phyloP scores from a whole-genome alignment of 1,284 basidiomycete species.

The Ustilago shanxiensis region DNA sequence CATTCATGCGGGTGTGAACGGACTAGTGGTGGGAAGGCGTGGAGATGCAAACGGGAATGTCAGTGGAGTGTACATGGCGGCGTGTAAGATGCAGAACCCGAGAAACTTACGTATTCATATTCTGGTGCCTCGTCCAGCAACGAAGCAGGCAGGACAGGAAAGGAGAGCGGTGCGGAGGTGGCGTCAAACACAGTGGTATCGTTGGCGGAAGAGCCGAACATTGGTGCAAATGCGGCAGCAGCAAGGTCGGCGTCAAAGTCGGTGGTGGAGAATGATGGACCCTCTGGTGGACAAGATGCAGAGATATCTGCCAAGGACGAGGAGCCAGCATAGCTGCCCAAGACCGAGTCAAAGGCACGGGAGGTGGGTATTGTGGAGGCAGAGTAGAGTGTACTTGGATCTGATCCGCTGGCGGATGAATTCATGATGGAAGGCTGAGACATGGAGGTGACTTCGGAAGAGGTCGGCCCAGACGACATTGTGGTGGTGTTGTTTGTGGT shows the following conservation, averaged over 20 bases:
- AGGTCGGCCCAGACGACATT: slow-evolving; percentile 21
- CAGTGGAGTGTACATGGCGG: not conserved
- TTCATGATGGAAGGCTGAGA: slow-evolving; percentile 25
- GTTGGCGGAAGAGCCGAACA: slow-evolving; percentile 12
- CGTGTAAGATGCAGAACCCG: too few relatives aligned
- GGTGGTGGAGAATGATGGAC: slow-evolving; percentile 30
- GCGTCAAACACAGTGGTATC: slow-evolving; percentile 14
- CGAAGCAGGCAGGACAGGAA: slow-evolving; percentile 63
- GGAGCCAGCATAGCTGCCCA: slow-evolving; percentile 23
- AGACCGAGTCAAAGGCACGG: slow-evolving; percentile 26
- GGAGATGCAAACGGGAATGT: not conserved
- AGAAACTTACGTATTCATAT: slow-evolving; percentile 66
- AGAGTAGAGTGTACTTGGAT: slow-evolving; percentile 29
- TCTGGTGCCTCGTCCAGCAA: slow-evolving; percentile 63
- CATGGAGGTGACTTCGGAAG: slow-evolving; percentile 16
- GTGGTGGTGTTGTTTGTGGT: slow-evolving; percentile 1
- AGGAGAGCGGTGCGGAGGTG: slow-evolving; percentile 48
- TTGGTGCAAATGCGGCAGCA: slow-evolving; percentile 27
- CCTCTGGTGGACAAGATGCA: slow-evolving; percentile 42
- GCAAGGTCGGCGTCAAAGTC: slow-evolving; percentile 46
- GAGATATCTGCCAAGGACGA: slow-evolving; percentile 18
- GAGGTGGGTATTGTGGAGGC: slow-evolving; percentile 17
- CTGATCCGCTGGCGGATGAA: slow-evolving; percentile 16
- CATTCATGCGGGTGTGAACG: slow-evolving; percentile 62
- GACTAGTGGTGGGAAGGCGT: slow-evolving; percentile 40